Base-by-base conservation (phyloP, 371 early-diverging fungal genomes). In the Mortierella sp. region DNA sequence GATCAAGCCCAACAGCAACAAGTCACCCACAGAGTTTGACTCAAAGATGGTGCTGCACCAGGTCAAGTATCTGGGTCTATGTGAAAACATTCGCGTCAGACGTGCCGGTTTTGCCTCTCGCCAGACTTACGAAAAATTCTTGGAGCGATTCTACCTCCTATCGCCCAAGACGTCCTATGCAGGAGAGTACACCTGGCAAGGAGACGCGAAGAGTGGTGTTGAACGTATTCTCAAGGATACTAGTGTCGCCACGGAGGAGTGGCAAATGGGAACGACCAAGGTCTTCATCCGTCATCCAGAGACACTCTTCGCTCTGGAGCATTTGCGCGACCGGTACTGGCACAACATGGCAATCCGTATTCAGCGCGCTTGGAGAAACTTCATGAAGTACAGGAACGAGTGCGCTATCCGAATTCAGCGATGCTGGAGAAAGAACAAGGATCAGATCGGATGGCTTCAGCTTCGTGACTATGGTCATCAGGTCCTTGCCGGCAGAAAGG, bases 1-100 rank as follows among this genome's bases (percentile, higher is more conserved):
- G 59, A 99, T 99, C 82, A 99, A 99, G 79, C 99, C 99, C 37
- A 99, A 99, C 78, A 92, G 93, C 66, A 92, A 89, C 70, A 95
- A 96, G 80, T 88, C 92, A 47, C 90, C 97, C 0, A 85, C 88
- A 9, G 96, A 95, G 65, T 99, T 92, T 79, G 97, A 99, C 78
- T 75, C 87, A 52, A 89, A 93, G 73, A 89, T 96, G 80, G 97
- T 96, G 8, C 91, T 95, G 46, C 98, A 98, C 83, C 98, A 98
- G 80, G 92, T 98, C 50, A 94, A 97, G 56, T 99, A 99, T 72
- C 86, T 99, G 41, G 97, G 97, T 76, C 78, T 98, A 61, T 89
- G 90, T 82, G 99, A 99, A 80, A 97, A 99, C 79, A 97, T 99
- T 72, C 95, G 98, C 70, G 96, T 99, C 27, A 87, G 96, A 50